Conservation (phyloP, 495 filamentous ascomycete genomes). For the Penicillium pancosmium region DNA sequence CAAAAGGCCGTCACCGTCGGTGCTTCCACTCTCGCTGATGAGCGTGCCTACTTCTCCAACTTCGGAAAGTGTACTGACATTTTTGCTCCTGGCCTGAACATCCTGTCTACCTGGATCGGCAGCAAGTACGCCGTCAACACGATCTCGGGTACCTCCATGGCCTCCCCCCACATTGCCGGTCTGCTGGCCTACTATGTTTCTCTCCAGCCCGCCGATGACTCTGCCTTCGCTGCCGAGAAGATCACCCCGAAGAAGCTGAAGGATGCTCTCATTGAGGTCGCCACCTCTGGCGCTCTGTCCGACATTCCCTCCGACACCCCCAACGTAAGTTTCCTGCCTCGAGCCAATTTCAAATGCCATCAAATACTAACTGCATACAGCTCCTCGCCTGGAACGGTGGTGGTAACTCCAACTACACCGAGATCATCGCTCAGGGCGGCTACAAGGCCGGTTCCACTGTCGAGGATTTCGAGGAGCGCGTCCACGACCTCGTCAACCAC, state of each 20-base stretch:
- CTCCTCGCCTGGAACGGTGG: constrained; percentile 99
- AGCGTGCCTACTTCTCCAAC: constrained; percentile 99
- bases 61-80: constrained; percentile 99
- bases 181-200: constrained; percentile 97
- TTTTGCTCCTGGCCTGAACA: constrained; percentile 97
- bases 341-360: neutral
- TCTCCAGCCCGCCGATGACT: constrained; percentile 85
- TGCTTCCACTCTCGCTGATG: constrained; percentile 88
- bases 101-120: constrained; percentile 96
- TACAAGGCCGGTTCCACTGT: constrained; percentile 36
- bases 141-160: constrained; percentile 99
- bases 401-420: constrained; percentile 84
- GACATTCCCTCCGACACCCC: constrained; percentile 85
- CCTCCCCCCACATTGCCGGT: constrained; percentile 94
- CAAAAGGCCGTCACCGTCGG: constrained; percentile 94
- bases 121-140: constrained; percentile 93
- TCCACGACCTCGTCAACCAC: constrained; percentile 37
- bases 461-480: constrained; percentile 28
- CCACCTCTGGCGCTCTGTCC: constrained; percentile 75
- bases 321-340: constrained; percentile 58
- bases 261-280: constrained; percentile 79
- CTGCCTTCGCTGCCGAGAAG: constrained; percentile 82
- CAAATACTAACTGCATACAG: constrained; percentile 50
- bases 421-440: constrained; percentile 72
- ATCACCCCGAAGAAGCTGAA: constrained; percentile 96